Percentiles rank a stretch among this genome's conserved stretches.
Conservation (phyloP, 768 basidiomycete genomes). For the Trametes meyenii region DNA sequence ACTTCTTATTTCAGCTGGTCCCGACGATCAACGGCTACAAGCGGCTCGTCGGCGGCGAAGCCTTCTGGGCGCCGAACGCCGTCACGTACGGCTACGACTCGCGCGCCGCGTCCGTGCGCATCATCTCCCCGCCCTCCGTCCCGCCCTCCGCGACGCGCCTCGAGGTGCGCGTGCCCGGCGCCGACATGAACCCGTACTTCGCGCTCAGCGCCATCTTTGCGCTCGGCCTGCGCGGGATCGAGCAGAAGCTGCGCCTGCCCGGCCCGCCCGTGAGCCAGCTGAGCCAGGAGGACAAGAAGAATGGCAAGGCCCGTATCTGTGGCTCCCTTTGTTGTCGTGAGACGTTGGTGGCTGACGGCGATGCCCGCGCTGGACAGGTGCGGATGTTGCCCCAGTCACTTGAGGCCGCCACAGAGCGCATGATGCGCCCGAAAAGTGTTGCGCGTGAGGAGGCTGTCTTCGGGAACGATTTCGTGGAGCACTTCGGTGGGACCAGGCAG, state of each 20-base stretch:
- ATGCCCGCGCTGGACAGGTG: slow-evolving; percentile 45
- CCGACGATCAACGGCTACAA: slow-evolving; percentile 98
- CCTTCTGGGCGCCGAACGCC: slow-evolving; percentile 93
- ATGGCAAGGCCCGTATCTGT: slow-evolving; percentile 49
- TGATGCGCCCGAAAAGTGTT: slow-evolving; percentile 77
- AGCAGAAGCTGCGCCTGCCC: slow-evolving; percentile 67
- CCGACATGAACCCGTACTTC: slow-evolving; percentile 95
- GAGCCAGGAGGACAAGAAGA: slow-evolving; percentile 56
- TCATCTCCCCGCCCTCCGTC: slow-evolving; percentile 91
- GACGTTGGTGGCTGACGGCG: background rate
- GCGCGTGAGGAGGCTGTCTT: slow-evolving; percentile 78
- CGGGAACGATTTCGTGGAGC: slow-evolving; percentile 90
- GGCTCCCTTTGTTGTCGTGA: background rate
- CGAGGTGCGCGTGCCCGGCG: slow-evolving; percentile 94
- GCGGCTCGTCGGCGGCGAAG: slow-evolving; percentile 90
- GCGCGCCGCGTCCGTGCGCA: slow-evolving; percentile 87
- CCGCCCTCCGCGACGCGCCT: slow-evolving; percentile 81
- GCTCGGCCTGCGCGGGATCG: slow-evolving; percentile 86
- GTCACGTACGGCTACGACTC: slow-evolving; percentile 97
- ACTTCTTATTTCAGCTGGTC: slow-evolving; percentile 53
- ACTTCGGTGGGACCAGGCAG: slow-evolving; percentile 92
- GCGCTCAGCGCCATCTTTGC: slow-evolving; percentile 86
- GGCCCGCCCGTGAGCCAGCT: slow-evolving; percentile 70
- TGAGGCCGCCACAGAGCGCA: slow-evolving; percentile 75
- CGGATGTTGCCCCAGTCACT: slow-evolving; percentile 79